Evolutionary conservation across 805 yeast genomes (phyloP).

Genomic region (Blastobotrys robertii): DNA sequence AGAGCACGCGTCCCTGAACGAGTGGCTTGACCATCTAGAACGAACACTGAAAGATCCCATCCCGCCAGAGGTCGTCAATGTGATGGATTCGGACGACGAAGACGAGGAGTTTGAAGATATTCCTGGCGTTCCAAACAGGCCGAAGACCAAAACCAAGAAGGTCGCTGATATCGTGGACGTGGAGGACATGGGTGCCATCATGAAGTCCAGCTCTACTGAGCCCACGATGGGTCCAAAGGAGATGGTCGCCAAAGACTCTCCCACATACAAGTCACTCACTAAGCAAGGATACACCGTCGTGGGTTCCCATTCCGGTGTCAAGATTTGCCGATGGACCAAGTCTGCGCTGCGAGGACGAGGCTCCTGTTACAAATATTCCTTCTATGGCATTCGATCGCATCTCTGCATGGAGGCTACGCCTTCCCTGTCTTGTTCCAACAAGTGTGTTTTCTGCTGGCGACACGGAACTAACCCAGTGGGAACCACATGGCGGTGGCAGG

Average conservation of each 20-base stretch:
- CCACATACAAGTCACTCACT: constrained; percentile 78
- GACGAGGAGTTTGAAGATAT: constrained; percentile 24
- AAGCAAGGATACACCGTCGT: constrained; percentile 91
- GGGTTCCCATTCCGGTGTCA: constrained; percentile 92
- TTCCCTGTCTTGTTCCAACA: constrained; percentile 84
- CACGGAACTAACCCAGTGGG: constrained; percentile 97
- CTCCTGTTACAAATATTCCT: constrained; percentile 85
- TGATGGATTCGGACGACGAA: constrained; percentile 48
- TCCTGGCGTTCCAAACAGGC: constrained; percentile 7
- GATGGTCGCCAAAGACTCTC: constrained; percentile 86
- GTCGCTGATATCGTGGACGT: constrained; percentile 58
- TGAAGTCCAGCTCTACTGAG: constrained; percentile 20
- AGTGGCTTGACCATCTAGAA: constrained; percentile 57
- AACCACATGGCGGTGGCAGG: constrained; percentile 93
- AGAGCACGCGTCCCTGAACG: constrained; percentile 48
- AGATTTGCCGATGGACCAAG: constrained; percentile 93
- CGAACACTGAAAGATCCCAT: constrained; percentile 50
- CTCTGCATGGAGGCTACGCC: constrained; percentile 96
- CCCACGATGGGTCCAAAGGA: constrained; percentile 39
- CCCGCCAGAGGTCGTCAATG: constrained; percentile 55
- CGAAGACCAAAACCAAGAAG: constrained; percentile 17
- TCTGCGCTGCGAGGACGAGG: constrained; percentile 91
- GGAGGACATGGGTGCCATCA: constrained; percentile 73
- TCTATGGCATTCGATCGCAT: constrained; percentile 84
- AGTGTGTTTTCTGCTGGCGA: constrained; percentile 96